Conservation (phyloP, 1,284 basidiomycete genomes). For the Leccinum subrobustum region DNA sequence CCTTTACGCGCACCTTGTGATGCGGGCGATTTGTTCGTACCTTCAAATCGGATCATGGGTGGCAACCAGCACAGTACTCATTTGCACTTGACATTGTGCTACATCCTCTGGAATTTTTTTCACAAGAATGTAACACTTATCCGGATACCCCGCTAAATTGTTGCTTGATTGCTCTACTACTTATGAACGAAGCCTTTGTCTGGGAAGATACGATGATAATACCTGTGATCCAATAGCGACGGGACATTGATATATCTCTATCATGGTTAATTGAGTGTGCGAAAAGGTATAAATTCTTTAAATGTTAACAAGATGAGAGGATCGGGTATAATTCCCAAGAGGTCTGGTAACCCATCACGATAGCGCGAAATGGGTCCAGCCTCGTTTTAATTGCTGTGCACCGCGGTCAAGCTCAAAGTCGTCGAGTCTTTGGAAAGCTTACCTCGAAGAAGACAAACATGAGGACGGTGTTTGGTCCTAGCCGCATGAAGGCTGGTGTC, state of each 20-base stretch:
- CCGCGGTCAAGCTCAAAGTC: slow-evolving; percentile 6
- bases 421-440: slow-evolving; percentile 11
- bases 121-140: background rate
- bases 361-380: slow-evolving; percentile 38
- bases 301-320: background rate
- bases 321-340: slow-evolving; percentile 4
- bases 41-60: too few species aligned
- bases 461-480: slow-evolving; percentile 82
- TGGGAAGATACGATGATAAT: slow-evolving; percentile 4
- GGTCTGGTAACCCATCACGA: background rate
- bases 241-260: slow-evolving; percentile 2
- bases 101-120: background rate
- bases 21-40: too few species aligned
- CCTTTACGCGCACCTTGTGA: too few species aligned
- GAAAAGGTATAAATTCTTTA: slow-evolving; percentile 1
- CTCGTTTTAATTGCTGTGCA: slow-evolving; percentile 64
- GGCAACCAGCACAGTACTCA: too few species aligned
- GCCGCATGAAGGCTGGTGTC: slow-evolving; percentile 82
- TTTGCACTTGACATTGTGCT: too few species aligned
- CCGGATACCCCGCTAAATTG: background rate
- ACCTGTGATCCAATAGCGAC: slow-evolving; percentile 7
- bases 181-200: background rate
- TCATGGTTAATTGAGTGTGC: background rate
- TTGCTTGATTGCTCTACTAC: background rate
- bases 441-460: slow-evolving; percentile 88